These are phyloP conservation scores for Russula dissimulans DNA, from an alignment of 768 basidiomycete species.

Conservation along the genomic window DNA sequence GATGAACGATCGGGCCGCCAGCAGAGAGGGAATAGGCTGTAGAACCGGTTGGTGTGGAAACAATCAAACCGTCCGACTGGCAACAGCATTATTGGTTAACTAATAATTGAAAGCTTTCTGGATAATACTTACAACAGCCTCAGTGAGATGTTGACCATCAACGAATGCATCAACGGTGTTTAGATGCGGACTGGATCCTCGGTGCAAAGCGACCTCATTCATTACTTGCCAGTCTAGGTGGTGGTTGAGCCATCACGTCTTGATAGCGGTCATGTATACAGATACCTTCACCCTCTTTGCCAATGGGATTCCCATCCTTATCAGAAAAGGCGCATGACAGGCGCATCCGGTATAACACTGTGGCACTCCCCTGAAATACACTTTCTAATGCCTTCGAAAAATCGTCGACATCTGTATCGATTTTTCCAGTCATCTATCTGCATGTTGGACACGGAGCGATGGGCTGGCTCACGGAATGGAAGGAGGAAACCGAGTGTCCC, in stretches of 20 bases:
- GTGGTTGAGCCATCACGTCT: neutral
- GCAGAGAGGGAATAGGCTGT: conserved; percentile 95
- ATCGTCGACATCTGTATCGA: conserved; percentile 69
- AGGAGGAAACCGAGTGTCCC: conserved; percentile 90
- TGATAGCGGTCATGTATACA: neutral
- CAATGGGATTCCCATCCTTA: conserved; percentile 46
- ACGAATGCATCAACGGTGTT: conserved; percentile 92
- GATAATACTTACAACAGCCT: conserved; percentile 69
- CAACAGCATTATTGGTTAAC: conserved; percentile 12
- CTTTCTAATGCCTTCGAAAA: conserved; percentile 72
- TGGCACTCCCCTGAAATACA: conserved; percentile 71
- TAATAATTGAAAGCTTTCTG: conserved; percentile 6
- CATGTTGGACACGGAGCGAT: neutral
- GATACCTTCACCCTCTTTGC: conserved; percentile 48
- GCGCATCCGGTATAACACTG: conserved; percentile 83
- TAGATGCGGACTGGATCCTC: conserved; percentile 84
- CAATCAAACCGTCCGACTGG: conserved; percentile 87
- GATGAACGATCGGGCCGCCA: conserved; percentile 93
- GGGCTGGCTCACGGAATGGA: conserved; percentile 72
- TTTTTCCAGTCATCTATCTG: neutral
- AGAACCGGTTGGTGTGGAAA: conserved; percentile 93
- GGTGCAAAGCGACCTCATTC: conserved; percentile 92
- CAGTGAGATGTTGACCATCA: conserved; percentile 90
- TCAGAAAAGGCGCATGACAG: conserved; percentile 73
- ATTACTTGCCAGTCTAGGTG: conserved; percentile 87